Conservation (phyloP, 2,329 filamentous ascomycete genomes). For the Tolypocladium inflatum region DNA sequence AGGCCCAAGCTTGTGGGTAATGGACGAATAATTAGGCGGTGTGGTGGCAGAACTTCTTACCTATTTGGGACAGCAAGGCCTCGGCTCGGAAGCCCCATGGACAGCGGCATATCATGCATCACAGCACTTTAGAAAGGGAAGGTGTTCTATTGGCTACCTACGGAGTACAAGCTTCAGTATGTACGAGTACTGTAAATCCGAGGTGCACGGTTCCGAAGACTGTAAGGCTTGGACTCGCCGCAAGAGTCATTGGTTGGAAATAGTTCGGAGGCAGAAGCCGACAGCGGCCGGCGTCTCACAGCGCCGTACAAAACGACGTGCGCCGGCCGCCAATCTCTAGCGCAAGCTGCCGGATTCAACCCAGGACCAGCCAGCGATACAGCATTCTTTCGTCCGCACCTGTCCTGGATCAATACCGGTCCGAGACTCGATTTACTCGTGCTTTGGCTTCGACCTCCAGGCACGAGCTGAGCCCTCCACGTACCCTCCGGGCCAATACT, state of each 20-base stretch:
- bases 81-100: too few relatives aligned
- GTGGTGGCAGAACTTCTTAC: constrained; percentile 12
- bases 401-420: not conserved
- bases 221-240: not conserved
- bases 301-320: not conserved
- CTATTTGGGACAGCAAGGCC: not conserved
- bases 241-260: not conserved
- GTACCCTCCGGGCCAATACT: not conserved
- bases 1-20: not conserved
- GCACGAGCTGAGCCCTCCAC: not conserved
- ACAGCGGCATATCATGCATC: too few relatives aligned
- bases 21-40: constrained; percentile 19
- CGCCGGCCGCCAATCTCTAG: not conserved
- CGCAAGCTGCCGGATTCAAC: not conserved
- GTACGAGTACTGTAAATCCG: not conserved
- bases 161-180: too few relatives aligned
- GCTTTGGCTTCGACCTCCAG: not conserved
- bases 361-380: not conserved
- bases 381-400: not conserved
- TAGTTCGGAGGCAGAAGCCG: not conserved
- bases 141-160: too few relatives aligned
- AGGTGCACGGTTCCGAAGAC: not conserved
- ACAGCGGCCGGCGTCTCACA: not conserved
- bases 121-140: not conserved
- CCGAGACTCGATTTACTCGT: not conserved